Evolutionary conservation across 495 filamentous ascomycete species (phyloP).

Genomic region (Aspergillus conjunctus): DNA sequence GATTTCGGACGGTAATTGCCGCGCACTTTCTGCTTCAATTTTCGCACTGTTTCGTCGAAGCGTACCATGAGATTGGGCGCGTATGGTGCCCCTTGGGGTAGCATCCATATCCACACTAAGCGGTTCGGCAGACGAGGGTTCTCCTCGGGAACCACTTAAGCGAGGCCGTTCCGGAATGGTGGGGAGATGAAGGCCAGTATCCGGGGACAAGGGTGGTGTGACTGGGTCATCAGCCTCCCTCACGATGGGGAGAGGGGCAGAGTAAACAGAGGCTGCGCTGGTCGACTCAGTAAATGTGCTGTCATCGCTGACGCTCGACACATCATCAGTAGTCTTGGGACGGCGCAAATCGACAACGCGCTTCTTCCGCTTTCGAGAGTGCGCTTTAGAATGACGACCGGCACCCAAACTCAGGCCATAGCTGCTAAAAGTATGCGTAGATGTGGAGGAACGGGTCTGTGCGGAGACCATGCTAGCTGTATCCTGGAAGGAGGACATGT

Average conservation of each 20-base stretch:
- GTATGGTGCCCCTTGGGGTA: slow-evolving; percentile 40
- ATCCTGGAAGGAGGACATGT: slow-evolving; percentile 55
- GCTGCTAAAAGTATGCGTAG: slow-evolving; percentile 40
- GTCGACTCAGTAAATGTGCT: slow-evolving; percentile 44
- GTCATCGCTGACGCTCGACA: slow-evolving; percentile 58
- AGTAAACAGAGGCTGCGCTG: slow-evolving; percentile 44
- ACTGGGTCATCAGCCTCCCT: slow-evolving; percentile 49
- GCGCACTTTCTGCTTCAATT: slow-evolving; percentile 36
- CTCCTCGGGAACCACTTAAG: slow-evolving; percentile 37
- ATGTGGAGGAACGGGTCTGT: slow-evolving; percentile 41
- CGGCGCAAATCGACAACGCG: slow-evolving; percentile 89
- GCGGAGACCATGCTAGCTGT: slow-evolving; percentile 46
- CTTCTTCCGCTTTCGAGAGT: slow-evolving; percentile 82
- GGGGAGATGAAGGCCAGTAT: slow-evolving; percentile 38
- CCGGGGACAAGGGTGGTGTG: slow-evolving; percentile 45
- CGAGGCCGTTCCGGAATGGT: slow-evolving; percentile 45
- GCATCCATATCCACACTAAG: slow-evolving; percentile 37
- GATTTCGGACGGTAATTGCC: slow-evolving; percentile 37
- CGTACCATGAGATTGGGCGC: slow-evolving; percentile 13
- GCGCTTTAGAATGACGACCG: slow-evolving; percentile 63
- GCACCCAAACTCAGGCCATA: slow-evolving; percentile 66
- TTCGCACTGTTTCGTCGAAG: slow-evolving; percentile 29
- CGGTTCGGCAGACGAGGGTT: slow-evolving; percentile 32
- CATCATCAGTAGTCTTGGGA: slow-evolving; percentile 56
- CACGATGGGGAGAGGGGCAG: slow-evolving; percentile 44